Percentiles rank a stretch among this genome's conserved stretches.
Evolutionary conservation across 2,329 filamentous ascomycete species (phyloP).

Genomic region (Diaporthe humulicola): DNA sequence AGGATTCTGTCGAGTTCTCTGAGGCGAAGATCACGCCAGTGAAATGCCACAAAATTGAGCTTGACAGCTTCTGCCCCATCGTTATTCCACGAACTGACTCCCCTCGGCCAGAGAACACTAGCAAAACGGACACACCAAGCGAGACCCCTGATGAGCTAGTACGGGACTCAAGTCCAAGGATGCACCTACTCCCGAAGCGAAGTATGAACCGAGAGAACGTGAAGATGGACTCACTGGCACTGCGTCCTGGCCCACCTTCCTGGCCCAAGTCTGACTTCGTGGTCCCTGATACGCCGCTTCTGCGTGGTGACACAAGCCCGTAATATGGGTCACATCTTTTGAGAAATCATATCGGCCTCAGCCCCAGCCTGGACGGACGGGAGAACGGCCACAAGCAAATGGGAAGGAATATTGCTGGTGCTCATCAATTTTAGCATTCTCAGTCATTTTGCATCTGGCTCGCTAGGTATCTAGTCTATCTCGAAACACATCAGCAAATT

Average conservation of each 20-base stretch:
- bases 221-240: not conserved
- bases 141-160: not conserved
- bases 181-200: slow-evolving; percentile 26
- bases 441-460: slow-evolving; percentile 22
- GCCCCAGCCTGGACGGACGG: not conserved
- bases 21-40: not conserved
- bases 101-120: not conserved
- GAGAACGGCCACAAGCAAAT: not conserved
- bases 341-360: not conserved
- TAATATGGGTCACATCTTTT: not conserved
- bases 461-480: slow-evolving; percentile 32
- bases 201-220: not conserved
- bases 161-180: not conserved
- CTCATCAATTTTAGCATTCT: not conserved
- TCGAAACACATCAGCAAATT: slow-evolving; percentile 26
- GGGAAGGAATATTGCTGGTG: not conserved
- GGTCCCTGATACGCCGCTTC: not conserved
- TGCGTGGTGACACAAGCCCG: not conserved
- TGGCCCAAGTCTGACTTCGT: not conserved
- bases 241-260: slow-evolving; percentile 28
- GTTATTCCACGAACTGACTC: slow-evolving; percentile 21
- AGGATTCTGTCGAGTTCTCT: slow-evolving; percentile 15
- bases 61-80: not conserved
- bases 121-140: not conserved
- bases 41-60: not conserved